phyloP scores from a whole-genome alignment of 106 monocot species.

The Amphibolis antarctica region DNA sequence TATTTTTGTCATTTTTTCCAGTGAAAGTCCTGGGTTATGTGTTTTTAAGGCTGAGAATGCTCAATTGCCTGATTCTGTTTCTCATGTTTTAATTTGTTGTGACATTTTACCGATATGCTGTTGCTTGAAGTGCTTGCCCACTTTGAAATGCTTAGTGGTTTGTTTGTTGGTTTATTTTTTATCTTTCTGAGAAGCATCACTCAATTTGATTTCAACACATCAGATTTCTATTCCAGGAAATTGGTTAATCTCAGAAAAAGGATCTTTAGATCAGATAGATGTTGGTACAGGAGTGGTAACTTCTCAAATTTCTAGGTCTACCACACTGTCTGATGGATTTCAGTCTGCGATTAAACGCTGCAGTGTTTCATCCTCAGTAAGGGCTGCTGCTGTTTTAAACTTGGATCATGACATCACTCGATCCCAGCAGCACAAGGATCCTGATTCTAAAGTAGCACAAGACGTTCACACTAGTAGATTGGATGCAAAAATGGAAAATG shows the following conservation, averaged over 20 bases:
- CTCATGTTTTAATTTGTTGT: no score
- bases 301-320: not conserved
- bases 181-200: not conserved
- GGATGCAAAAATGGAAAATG: not conserved
- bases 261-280: not conserved
- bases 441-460: not conserved
- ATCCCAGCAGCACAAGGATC: not conserved
- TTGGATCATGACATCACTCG: not conserved
- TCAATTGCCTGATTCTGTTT: no score
- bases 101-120: no score
- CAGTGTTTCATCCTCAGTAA: not conserved
- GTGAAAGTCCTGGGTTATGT: no score
- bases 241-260: not conserved
- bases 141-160: not conserved
- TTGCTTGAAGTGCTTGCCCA: no score
- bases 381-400: not conserved
- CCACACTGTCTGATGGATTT: not conserved
- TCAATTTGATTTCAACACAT: not conserved
- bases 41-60: no score
- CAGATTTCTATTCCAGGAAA: conserved; percentile 1
- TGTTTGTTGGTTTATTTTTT: not conserved
- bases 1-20: no score
- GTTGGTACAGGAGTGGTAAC: not conserved
- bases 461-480: not conserved
- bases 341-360: not conserved